phyloP scores from a whole-genome alignment of 192 early-diverging fungal genomes.

The Geranomyces michiganensis region DNA sequence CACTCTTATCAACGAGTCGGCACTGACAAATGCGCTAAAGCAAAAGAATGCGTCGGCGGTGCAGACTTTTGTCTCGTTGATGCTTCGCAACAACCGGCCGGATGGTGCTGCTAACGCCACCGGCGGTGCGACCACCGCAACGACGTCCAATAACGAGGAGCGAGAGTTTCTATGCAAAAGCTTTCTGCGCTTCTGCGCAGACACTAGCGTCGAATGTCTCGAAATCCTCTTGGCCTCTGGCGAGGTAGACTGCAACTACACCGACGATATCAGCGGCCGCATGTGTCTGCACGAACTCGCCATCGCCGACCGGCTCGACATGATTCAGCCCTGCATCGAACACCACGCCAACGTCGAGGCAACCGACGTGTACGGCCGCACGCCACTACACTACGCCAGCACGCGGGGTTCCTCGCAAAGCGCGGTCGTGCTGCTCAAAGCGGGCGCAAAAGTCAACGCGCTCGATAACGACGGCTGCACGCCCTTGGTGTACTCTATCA shows the following conservation, averaged over 20 bases:
- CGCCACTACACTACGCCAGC: conserved; percentile 89
- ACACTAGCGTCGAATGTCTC: conserved; percentile 49
- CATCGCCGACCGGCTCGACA: conserved; percentile 72
- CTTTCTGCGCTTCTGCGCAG: conserved; percentile 71
- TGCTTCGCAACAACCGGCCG: too few relatives aligned
- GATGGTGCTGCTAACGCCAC: neutral
- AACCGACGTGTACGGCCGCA: conserved; percentile 85
- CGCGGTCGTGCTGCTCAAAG: conserved; percentile 37
- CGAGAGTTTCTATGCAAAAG: conserved; percentile 67
- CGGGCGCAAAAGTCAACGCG: conserved; percentile 49
- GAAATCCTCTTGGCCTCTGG: conserved; percentile 66
- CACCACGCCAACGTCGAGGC: conserved; percentile 43
- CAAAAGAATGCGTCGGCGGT: conserved; percentile 20
- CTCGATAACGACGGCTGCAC: conserved; percentile 91
- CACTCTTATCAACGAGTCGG: neutral
- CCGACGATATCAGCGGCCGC: conserved; percentile 92
- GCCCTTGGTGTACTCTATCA: conserved; percentile 85
- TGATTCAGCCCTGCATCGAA: conserved; percentile 51
- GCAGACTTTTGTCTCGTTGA: conserved; percentile 29
- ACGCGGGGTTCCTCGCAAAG: conserved; percentile 81
- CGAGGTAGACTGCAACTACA: conserved; percentile 75
- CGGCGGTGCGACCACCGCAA: neutral
- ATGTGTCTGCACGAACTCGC: conserved; percentile 89
- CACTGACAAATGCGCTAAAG: conserved; percentile 15
- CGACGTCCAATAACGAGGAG: conserved; percentile 36